Base-by-base conservation (phyloP, 1,284 basidiomycete species). In the Amylostereum areolatum region DNA sequence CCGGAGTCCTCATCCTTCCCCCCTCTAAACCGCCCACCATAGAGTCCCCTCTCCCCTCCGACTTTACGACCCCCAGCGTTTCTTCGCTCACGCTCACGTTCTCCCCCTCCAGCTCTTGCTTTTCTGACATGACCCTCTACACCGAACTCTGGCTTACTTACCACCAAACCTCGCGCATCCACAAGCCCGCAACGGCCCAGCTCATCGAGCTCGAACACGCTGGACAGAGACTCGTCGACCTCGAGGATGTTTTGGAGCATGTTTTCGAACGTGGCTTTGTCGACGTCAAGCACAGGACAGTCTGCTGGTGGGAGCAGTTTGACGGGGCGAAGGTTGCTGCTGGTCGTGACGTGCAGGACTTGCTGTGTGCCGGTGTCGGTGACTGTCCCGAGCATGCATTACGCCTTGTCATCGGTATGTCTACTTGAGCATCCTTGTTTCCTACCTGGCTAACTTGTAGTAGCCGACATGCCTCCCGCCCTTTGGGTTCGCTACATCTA, bases 221-320 rank as follows among this genome's bases (percentile, higher is more conserved):
- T 48, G 64, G 66, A 44, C 59, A 69, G 31, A 66, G 63, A 49
- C 60, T 75, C 24, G 42, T 54, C 41, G 73, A 73, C 59, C 57
- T 77, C 50, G 73, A 75, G 56, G 73, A 74, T 51, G 68, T 75
- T 4, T 66, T 75, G 32, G 73, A 75, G n/a, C 67, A 72, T 58
- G 64, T 75, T 47, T 75, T 74, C 61, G 55, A 61, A 45, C 69
- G 73, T 47, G 74, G 73, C 36, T 75, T 68, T 52, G 64, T 76
- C 24, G 72, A 75, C 41, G 59, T 71, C 24, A 69, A 68, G 57
- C 61, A 66, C 49, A 62, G 70, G 34, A 62, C 74, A 1, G 52
- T 66, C 7, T 62, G 68, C 3, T 74, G 70, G 63, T 76, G 71
- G 70, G 73, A 73, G 59, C 66, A 62, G 35, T 61, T 62, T 36